Evolutionary conservation across 305 asterid species (phyloP).

Genomic region (Fraxinus paxiana): DNA sequence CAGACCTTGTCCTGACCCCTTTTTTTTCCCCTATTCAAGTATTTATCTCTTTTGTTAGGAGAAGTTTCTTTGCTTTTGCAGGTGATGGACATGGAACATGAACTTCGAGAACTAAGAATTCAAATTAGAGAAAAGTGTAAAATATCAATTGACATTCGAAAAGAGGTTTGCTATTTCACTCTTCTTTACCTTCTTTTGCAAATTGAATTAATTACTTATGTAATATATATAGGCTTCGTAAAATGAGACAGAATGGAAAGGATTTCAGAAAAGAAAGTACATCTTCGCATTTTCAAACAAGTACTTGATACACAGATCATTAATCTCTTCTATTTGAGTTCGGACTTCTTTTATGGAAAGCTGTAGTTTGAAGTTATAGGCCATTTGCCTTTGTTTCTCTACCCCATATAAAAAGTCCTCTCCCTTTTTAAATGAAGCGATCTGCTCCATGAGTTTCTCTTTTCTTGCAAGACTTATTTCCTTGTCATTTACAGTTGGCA

Average conservation of each 20-base stretch:
- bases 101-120: conserved; percentile 72
- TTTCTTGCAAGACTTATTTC: conserved; percentile 12
- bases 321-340: neutral
- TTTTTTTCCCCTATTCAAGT: conserved; percentile 2
- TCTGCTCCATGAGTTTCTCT: neutral
- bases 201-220: neutral
- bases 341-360: neutral
- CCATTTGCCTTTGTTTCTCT: neutral
- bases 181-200: conserved; percentile 13
- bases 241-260: neutral
- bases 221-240: neutral
- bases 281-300: neutral
- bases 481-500: conserved; percentile 52
- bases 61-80: conserved; percentile 25
- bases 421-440: neutral
- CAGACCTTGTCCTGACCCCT: neutral
- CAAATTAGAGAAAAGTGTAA: conserved; percentile 71
- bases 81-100: conserved; percentile 96
- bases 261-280: neutral
- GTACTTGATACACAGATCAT: neutral
- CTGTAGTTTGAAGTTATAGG: neutral
- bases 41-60: neutral
- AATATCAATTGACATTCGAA: conserved; percentile 64
- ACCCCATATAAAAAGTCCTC: neutral
- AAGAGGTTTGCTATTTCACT: conserved; percentile 51